phyloP scores from a whole-genome alignment of 805 yeast genomes.

The Ogataea thermomethanolica region DNA sequence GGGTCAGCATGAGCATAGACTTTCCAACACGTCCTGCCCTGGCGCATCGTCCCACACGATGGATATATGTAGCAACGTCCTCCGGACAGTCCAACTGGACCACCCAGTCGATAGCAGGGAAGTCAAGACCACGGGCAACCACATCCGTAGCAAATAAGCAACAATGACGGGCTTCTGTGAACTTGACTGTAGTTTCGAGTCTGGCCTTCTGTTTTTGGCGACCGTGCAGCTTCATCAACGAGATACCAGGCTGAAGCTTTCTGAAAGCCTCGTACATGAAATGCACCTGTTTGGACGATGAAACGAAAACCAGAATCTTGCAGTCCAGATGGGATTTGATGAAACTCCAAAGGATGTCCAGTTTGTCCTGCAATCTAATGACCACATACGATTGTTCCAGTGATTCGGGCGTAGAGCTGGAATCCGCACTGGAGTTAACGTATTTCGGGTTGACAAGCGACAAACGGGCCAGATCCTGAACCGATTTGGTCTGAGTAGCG shows the following conservation, averaged over 20 bases:
- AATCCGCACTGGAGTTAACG: constrained; percentile 40
- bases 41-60: constrained; percentile 87
- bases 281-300: constrained; percentile 89
- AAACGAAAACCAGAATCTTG: constrained; percentile 77
- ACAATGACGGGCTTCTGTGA: constrained; percentile 72
- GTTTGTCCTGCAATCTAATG: constrained; percentile 71
- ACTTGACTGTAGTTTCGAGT: constrained; percentile 75
- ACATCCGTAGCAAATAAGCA: constrained; percentile 88
- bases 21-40: constrained; percentile 82
- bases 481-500: constrained; percentile 85
- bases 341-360: constrained; percentile 83
- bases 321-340: constrained; percentile 76
- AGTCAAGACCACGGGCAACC: constrained; percentile 89
- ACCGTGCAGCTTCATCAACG: constrained; percentile 81
- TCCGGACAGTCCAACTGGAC: constrained; percentile 90
- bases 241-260: constrained; percentile 87
- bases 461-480: constrained; percentile 76
- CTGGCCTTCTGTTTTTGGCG: constrained; percentile 89
- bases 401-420: constrained; percentile 64
- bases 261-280: constrained; percentile 84
- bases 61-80: constrained; percentile 84
- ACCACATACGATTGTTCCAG: constrained; percentile 80
- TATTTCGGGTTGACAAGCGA: constrained; percentile 64
- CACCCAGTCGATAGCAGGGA: constrained; percentile 95
- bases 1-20: constrained; percentile 77